phyloP scores from a whole-genome alignment of 768 basidiomycete genomes.

The Hirschioporus abietinus region DNA sequence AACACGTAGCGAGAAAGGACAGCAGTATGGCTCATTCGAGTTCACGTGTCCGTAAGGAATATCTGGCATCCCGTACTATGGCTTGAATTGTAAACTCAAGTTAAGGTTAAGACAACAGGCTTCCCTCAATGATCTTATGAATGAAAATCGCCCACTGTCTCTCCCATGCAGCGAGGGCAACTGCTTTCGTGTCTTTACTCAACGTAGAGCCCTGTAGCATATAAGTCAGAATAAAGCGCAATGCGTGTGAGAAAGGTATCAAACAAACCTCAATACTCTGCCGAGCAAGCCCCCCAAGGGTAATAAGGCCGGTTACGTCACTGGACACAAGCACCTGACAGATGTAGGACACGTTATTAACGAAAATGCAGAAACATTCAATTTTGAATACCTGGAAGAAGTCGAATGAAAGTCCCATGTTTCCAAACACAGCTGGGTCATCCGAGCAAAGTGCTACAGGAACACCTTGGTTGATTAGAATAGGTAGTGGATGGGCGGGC shows the following conservation, averaged over 20 bases:
- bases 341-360: neutral
- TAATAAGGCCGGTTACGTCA: conserved; percentile 59
- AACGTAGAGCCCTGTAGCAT: conserved; percentile 47
- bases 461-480: conserved; percentile 67
- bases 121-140: conserved; percentile 24
- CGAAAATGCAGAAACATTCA: neutral
- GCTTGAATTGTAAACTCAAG: neutral
- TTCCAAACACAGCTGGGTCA: conserved; percentile 73
- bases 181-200: conserved; percentile 37
- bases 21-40: too few relatives aligned
- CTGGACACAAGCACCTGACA: conserved; percentile 59
- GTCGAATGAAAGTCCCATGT: conserved; percentile 73
- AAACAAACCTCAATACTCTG: conserved; percentile 57
- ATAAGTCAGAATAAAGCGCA: conserved; percentile 31
- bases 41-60: neutral
- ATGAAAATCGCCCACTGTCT: conserved; percentile 43
- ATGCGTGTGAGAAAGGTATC: conserved; percentile 62
- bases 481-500: conserved; percentile 72
- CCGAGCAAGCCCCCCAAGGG: conserved; percentile 56
- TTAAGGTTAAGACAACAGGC: conserved; percentile 6
- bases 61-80: neutral
- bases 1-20: too few relatives aligned
- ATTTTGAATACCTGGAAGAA: conserved; percentile 55
- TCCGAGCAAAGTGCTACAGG: conserved; percentile 69
- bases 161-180: conserved; percentile 40